phyloP scores from a whole-genome alignment of 192 early-diverging fungal species.

The Coemansia sp. region DNA sequence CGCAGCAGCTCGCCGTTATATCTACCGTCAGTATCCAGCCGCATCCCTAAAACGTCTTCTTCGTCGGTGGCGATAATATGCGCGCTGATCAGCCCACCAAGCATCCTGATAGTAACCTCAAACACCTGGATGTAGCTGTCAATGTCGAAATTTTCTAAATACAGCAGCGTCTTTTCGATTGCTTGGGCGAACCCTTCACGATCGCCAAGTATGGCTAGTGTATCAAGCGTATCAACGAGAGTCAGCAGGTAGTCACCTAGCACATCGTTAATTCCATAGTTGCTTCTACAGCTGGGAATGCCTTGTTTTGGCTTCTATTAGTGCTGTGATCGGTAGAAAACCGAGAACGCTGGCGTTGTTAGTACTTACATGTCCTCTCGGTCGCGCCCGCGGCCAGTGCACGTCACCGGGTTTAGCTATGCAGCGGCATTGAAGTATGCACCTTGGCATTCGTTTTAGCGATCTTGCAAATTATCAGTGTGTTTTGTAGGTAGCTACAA shows the following conservation, averaged over 20 bases:
- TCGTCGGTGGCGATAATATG: conserved; percentile 81
- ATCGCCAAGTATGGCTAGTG: conserved; percentile 75
- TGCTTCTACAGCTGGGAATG: conserved; percentile 14
- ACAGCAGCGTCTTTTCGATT: conserved; percentile 60
- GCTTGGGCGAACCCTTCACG: conserved; percentile 62
- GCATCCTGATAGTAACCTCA: conserved; percentile 88
- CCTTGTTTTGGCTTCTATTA: too few relatives aligned
- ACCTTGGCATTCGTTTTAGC: not conserved
- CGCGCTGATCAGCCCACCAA: conserved; percentile 87
- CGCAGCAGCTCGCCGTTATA: conserved; percentile 81
- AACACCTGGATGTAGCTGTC: conserved; percentile 93
- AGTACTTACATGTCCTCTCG: conserved; percentile 55
- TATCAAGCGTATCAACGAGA: conserved; percentile 89
- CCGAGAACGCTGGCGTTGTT: not conserved
- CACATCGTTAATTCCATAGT: conserved; percentile 79
- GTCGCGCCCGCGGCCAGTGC: conserved; percentile 73
- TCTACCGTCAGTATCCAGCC: conserved; percentile 30
- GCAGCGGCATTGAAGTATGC: not conserved
- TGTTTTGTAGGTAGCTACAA: not conserved
- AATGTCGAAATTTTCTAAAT: conserved; percentile 69
- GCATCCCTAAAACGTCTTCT: conserved; percentile 56
- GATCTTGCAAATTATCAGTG: not conserved
- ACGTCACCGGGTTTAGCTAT: conserved; percentile 77
- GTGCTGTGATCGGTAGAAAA: too few relatives aligned
- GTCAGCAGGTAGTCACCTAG: conserved; percentile 92